A percentile compares a stretch with the other conserved stretches of the same genome.
phyloP scores from a whole-genome alignment of 2,329 filamentous ascomycete species.

The Fusarium chuoi region DNA sequence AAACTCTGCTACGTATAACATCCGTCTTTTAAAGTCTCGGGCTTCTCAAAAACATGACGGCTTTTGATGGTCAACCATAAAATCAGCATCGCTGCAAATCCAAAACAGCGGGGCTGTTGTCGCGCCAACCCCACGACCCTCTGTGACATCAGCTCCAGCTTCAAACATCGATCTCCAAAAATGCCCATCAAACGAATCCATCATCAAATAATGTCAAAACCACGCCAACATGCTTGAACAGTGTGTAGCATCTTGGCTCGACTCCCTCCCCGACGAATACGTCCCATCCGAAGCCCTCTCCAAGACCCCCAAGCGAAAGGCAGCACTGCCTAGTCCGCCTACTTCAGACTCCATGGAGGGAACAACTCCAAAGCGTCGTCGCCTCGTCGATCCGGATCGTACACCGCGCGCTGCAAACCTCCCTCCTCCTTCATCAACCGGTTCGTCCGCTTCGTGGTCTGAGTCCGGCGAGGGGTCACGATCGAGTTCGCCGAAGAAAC shows the following conservation, averaged over 20 bases:
- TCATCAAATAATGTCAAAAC: neutral
- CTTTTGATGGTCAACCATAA: neutral
- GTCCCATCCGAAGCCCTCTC: neutral
- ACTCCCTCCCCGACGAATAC: neutral
- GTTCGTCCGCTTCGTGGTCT: constrained; percentile 10
- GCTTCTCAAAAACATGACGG: neutral
- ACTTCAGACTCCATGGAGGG: constrained; percentile 1
- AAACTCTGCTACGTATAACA: rapidly evolving
- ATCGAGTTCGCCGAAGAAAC: constrained; percentile 28
- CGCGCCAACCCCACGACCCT: neutral
- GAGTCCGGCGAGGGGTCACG: constrained; percentile 16
- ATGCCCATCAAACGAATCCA: neutral
- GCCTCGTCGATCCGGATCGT: neutral
- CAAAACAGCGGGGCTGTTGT: constrained; percentile 1
- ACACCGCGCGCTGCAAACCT: neutral
- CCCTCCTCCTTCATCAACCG: neutral
- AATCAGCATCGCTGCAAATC: neutral
- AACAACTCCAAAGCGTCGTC: neutral
- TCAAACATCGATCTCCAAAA: neutral
- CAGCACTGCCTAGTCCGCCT: neutral
- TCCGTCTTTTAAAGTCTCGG: neutral
- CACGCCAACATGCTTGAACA: neutral
- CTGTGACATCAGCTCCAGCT: constrained; percentile 5
- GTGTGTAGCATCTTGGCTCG: constrained; percentile 2
- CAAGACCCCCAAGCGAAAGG: constrained; percentile 2